phyloP scores from a whole-genome alignment of 2,329 filamentous ascomycete species.

The Ophiostoma angusticollis region DNA sequence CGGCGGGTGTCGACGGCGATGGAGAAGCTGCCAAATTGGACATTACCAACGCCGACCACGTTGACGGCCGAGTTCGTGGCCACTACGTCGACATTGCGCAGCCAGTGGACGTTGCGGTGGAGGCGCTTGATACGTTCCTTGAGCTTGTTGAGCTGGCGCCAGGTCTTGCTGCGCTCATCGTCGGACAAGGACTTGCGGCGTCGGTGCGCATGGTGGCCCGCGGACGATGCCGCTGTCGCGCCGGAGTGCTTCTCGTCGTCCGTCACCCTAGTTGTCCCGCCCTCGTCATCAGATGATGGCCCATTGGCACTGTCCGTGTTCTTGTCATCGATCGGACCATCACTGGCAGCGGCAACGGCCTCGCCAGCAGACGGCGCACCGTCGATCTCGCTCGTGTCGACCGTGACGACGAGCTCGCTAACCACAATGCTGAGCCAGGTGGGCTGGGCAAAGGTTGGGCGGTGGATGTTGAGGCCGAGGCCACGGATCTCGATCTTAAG shows the following conservation, averaged over 20 bases:
- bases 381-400: constrained; percentile 60
- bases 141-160: constrained; percentile 62
- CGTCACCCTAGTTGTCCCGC: too few species aligned
- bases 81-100: constrained; percentile 79
- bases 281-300: constrained; percentile 6
- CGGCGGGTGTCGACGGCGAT: constrained; percentile 81
- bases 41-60: constrained; percentile 66
- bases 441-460: constrained; percentile 91
- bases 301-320: constrained; percentile 16
- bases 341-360: too few species aligned
- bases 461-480: constrained; percentile 75
- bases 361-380: too few species aligned
- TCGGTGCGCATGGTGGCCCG: too few species aligned
- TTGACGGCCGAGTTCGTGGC: constrained; percentile 68
- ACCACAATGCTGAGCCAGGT: constrained; percentile 91
- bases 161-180: constrained; percentile 53
- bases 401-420: constrained; percentile 69
- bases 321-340: constrained; percentile 20
- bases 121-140: constrained; percentile 81
- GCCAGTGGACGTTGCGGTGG: constrained; percentile 77
- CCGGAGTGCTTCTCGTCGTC: neutral
- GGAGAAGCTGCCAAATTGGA: constrained; percentile 75
- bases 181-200: too few species aligned
- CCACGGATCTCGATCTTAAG: constrained; percentile 81
- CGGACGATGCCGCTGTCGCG: neutral